These are phyloP conservation scores for Lasiosphaeriaceae sp. DNA, from an alignment of 495 filamentous ascomycete species.

Conservation along the genomic window DNA sequence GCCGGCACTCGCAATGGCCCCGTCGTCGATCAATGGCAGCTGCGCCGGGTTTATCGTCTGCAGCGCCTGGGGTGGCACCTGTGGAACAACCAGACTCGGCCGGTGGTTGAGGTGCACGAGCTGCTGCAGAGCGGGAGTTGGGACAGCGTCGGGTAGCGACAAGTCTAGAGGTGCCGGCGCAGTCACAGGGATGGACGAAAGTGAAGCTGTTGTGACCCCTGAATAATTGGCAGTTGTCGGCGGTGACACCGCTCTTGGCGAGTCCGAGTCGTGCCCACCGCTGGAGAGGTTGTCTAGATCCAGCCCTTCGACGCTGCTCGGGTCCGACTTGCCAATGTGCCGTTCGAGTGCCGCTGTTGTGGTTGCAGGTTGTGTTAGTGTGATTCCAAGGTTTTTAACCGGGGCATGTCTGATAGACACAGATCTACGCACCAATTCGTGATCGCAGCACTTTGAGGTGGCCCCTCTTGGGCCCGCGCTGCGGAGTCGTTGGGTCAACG, in stretches of 20 bases:
- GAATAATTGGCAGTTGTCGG: no score
- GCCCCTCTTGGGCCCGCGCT: background rate
- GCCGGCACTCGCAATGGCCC: no score
- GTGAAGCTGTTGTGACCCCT: no score
- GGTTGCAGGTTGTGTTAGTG: background rate
- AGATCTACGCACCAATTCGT: background rate
- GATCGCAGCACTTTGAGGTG: background rate
- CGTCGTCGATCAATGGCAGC: no score
- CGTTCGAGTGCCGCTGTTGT: background rate
- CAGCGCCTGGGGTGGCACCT: no score
- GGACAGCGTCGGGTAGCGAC: no score
- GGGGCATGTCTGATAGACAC: background rate
- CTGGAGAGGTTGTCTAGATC: background rate
- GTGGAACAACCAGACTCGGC: no score
- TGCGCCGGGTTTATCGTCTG: no score
- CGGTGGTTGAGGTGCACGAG: no score
- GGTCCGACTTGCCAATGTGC: background rate
- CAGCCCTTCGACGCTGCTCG: background rate
- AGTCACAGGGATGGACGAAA: no score
- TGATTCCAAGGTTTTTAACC: background rate
- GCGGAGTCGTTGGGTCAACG: background rate
- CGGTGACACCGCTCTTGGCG: background rate
- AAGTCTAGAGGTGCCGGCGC: no score
- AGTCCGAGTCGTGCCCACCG: background rate
- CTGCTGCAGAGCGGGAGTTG: no score